A percentile compares a stretch with the other conserved stretches of the same genome.
Evolutionary conservation across 116 monocot genomes (phyloP).

Genomic region (Iris pallida): DNA sequence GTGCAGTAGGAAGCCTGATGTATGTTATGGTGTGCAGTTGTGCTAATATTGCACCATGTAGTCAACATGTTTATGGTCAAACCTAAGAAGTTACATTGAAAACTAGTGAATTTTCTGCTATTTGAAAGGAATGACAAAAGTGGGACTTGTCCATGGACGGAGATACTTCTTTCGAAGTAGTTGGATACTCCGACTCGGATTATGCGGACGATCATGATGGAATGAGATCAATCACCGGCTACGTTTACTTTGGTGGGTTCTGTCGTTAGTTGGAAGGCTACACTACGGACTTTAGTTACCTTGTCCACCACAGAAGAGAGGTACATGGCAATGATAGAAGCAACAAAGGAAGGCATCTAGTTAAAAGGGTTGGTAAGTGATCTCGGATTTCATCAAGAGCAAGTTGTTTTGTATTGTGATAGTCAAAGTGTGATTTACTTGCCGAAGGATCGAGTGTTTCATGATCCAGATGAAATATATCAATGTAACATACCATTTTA

Average conservation of each 20-base stretch:
- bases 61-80: not conserved
- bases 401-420: too few relatives aligned
- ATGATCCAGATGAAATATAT: not conserved
- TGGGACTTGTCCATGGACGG: not conserved
- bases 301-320: too few relatives aligned
- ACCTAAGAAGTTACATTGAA: not conserved
- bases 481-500: not conserved
- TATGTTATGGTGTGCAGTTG: too few relatives aligned
- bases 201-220: not conserved
- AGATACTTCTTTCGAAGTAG: not conserved
- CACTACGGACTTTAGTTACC: too few relatives aligned
- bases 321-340: too few relatives aligned
- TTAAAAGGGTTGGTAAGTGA: not conserved
- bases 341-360: not conserved
- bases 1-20: not conserved
- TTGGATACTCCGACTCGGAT: not conserved
- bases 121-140: not conserved
- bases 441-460: not conserved
- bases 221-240: too few relatives aligned
- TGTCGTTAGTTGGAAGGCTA: too few relatives aligned
- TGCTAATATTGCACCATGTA: not conserved
- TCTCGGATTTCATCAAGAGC: not conserved
- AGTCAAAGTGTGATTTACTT: too few relatives aligned
- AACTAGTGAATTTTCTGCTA: not conserved
- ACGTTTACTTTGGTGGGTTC: too few relatives aligned